Percentiles rank a stretch among this genome's conserved stretches.
Conservation (phyloP, 345 rosid species). For the Eucalyptus polyanthemos region DNA sequence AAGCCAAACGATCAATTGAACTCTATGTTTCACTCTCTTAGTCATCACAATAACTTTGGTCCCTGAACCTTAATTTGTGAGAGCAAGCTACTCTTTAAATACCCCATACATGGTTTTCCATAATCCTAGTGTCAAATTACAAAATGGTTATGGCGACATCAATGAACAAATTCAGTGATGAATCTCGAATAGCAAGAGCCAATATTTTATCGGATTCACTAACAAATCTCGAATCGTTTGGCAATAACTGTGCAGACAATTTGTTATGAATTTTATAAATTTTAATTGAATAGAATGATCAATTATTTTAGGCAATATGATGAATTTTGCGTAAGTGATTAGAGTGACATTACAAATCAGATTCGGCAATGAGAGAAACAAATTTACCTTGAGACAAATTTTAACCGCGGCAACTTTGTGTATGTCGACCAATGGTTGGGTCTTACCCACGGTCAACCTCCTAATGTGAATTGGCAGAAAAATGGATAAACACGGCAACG, state of each 20-base stretch:
- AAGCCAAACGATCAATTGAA: background rate
- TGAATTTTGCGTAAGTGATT: background rate
- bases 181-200: background rate
- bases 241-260: background rate
- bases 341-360: background rate
- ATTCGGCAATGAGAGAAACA: background rate
- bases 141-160: background rate
- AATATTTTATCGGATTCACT: background rate
- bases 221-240: background rate
- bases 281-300: background rate
- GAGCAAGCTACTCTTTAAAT: background rate
- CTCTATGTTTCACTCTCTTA: background rate
- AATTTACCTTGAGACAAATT: background rate
- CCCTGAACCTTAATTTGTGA: background rate
- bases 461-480: background rate
- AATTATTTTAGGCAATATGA: background rate
- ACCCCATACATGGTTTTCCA: background rate
- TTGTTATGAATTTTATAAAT: background rate
- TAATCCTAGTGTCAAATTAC: background rate
- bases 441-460: background rate
- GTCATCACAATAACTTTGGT: background rate
- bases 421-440: background rate
- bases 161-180: background rate
- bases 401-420: background rate
- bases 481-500: background rate